phyloP scores from a whole-genome alignment of 345 rosid genomes.

The Heritiera littoralis region DNA sequence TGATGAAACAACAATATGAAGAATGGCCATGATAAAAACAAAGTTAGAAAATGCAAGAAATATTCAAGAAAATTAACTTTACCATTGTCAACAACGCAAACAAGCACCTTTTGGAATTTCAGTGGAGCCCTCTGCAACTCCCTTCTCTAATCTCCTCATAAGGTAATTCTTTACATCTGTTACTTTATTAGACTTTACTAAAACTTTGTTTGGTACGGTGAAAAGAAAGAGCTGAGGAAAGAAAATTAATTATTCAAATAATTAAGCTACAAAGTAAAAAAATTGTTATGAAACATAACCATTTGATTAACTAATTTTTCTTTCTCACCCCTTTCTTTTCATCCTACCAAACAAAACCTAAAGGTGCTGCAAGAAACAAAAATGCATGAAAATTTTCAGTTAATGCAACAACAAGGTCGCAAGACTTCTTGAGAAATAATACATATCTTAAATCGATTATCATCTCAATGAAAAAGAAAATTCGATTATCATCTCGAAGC shows the following conservation, averaged over 20 bases:
- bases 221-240: too few relatives aligned
- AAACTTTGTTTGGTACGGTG: too few relatives aligned
- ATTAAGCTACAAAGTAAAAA: too few relatives aligned
- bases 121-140: constrained; percentile 87
- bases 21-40: background rate
- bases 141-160: constrained; percentile 75
- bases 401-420: constrained; percentile 7
- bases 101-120: constrained; percentile 80
- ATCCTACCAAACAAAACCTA: too few relatives aligned
- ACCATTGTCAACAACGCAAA: background rate
- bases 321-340: too few relatives aligned
- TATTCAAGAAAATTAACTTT: background rate
- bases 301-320: too few relatives aligned
- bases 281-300: too few relatives aligned
- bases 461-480: background rate
- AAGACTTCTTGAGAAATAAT: constrained; percentile 1
- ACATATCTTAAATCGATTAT: background rate
- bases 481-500: background rate
- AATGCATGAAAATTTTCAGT: background rate
- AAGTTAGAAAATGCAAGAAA: constrained; percentile 2
- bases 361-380: constrained; percentile 62
- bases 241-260: too few relatives aligned
- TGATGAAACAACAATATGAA: background rate
- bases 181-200: constrained; percentile 78
- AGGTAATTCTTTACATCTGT: constrained; percentile 66